phyloP scores from a whole-genome alignment of 768 basidiomycete genomes.

The Trametes cingulata region DNA sequence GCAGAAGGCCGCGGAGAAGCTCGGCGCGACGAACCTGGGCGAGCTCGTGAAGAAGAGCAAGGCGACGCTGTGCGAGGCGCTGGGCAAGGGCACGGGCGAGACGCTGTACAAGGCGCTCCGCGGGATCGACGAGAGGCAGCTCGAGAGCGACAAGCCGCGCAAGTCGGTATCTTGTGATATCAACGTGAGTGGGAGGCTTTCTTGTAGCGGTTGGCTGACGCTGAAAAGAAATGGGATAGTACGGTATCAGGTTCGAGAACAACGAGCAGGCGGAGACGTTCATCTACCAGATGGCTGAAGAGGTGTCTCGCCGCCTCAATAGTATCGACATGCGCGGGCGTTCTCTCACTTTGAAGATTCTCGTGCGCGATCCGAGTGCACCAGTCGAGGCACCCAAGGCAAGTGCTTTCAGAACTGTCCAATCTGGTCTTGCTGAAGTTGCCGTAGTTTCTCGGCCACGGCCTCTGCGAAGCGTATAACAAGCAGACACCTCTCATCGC shows the following conservation, averaged over 20 bases:
- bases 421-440: not conserved
- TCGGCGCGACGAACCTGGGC: slow-evolving; percentile 69
- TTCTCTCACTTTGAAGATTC: slow-evolving; percentile 81
- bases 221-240: slow-evolving; percentile 46
- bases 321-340: slow-evolving; percentile 69
- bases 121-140: slow-evolving; percentile 77
- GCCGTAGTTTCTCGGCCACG: slow-evolving; percentile 86
- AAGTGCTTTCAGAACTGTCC: not conserved
- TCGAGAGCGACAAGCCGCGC: slow-evolving; percentile 83
- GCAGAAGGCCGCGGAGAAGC: slow-evolving; percentile 79
- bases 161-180: slow-evolving; percentile 95
- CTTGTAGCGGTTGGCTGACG: not conserved
- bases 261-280: slow-evolving; percentile 81
- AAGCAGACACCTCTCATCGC: slow-evolving; percentile 65
- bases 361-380: slow-evolving; percentile 83
- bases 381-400: slow-evolving; percentile 93
- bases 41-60: slow-evolving; percentile 68
- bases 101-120: slow-evolving; percentile 81
- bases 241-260: slow-evolving; percentile 91
- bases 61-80: slow-evolving; percentile 60
- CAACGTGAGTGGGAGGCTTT: slow-evolving; percentile 60
- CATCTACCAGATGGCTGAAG: slow-evolving; percentile 71
- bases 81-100: slow-evolving; percentile 83
- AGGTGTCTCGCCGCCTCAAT: slow-evolving; percentile 73
- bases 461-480: slow-evolving; percentile 78